Evolutionary conservation across 257 asterid genomes (phyloP).

Genomic region (Solanum clarkiae): DNA sequence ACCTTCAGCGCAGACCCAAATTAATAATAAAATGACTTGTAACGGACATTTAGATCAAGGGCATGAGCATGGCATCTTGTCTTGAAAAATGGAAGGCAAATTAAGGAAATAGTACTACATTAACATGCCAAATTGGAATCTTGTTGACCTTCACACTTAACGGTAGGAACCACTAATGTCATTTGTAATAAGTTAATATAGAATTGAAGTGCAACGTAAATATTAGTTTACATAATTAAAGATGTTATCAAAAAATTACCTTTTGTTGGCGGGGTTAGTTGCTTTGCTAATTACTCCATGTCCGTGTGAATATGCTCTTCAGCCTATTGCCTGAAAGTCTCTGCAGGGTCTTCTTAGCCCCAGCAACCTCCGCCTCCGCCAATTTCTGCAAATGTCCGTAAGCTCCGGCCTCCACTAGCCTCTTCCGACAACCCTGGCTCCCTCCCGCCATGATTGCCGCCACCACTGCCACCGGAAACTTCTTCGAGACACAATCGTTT

Average conservation of each 20-base stretch:
- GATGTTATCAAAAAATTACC: conserved; percentile 21
- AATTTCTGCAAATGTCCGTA: conserved; percentile 57
- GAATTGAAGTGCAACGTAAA: background rate
- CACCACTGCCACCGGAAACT: conserved; percentile 72
- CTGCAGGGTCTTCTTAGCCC: conserved; percentile 84
- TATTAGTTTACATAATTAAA: background rate
- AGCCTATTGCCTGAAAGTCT: conserved; percentile 78
- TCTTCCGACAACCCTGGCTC: conserved; percentile 80
- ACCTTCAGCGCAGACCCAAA: background rate
- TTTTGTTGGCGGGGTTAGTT: conserved; percentile 18
- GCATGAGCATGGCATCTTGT: background rate
- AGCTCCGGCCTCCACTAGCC: conserved; percentile 62
- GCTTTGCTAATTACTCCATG: conserved; percentile 46
- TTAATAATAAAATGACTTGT: background rate
- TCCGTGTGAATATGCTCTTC: conserved; percentile 51
- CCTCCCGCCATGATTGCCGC: conserved; percentile 72
- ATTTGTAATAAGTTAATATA: background rate
- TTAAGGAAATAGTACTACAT: background rate
- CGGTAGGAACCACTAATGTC: background rate
- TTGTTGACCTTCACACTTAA: background rate
- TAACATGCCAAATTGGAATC: background rate
- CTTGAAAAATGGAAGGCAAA: background rate
- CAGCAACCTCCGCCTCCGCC: conserved; percentile 52
- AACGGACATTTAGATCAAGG: background rate
- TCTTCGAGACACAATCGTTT: conserved; percentile 55